Percentiles rank a stretch among this genome's conserved stretches.
Evolutionary conservation across 495 filamentous ascomycete species (phyloP).

Genomic region (Penicillium canescens): DNA sequence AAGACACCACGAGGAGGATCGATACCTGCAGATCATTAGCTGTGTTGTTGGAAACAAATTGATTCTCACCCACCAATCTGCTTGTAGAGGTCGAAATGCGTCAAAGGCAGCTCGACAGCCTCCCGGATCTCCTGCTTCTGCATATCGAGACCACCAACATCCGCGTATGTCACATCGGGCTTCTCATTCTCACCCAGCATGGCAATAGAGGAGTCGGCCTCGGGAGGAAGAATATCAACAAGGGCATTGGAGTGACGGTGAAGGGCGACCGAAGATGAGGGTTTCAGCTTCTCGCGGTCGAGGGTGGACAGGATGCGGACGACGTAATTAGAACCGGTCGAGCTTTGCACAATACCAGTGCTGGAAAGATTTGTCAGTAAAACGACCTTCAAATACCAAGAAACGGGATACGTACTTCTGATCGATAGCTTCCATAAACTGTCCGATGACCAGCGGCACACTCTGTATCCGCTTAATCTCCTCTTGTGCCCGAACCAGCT

Average conservation of each 20-base stretch:
- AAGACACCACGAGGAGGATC: conserved; percentile 96
- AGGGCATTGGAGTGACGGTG: conserved; percentile 98
- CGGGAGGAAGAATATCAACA: conserved; percentile 95
- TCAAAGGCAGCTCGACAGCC: conserved; percentile 92
- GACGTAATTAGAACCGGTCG: conserved; percentile 97
- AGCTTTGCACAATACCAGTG: conserved; percentile 97
- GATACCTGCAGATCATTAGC: conserved; percentile 62
- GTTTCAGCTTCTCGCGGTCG: conserved; percentile 96
- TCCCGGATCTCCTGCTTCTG: conserved; percentile 99
- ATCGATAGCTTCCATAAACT: conserved; percentile 99
- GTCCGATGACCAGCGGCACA: conserved; percentile 95
- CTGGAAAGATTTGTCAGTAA: conserved; percentile 48
- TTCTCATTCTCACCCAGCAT: conserved; percentile 97
- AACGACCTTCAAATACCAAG: neutral
- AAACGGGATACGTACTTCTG: conserved; percentile 71
- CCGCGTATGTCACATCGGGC: conserved; percentile 96
- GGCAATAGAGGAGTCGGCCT: conserved; percentile 97
- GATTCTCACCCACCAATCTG: conserved; percentile 67
- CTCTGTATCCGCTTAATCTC: conserved; percentile 99
- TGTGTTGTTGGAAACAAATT: neutral
- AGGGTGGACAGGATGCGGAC: conserved; percentile 98
- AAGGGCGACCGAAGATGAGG: conserved; percentile 93
- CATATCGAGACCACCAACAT: conserved; percentile 98
- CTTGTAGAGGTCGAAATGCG: conserved; percentile 97
- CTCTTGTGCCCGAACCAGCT: conserved; percentile 95